Evolutionary conservation across 495 filamentous ascomycete species (phyloP).

Genomic region (Aspergillus nidulans): DNA sequence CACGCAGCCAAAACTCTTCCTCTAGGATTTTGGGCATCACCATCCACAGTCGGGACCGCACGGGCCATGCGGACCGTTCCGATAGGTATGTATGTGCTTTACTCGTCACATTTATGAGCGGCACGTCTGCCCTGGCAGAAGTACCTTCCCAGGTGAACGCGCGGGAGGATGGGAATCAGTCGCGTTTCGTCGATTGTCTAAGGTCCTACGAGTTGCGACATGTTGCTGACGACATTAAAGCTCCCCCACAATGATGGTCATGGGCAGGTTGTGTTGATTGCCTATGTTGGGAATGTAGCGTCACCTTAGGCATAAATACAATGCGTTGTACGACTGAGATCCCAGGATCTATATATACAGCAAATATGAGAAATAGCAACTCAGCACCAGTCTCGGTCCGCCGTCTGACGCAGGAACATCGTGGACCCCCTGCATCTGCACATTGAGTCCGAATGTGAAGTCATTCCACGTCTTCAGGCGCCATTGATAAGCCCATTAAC

Average conservation of each 20-base stretch:
- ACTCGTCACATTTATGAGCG: background rate
- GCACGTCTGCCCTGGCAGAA: background rate
- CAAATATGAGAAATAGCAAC: background rate
- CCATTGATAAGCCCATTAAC: conserved; percentile 6
- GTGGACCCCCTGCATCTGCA: background rate
- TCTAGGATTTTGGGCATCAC: no score
- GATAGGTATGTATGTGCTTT: background rate
- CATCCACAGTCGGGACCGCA: background rate
- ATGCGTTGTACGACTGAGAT: conserved; percentile 1
- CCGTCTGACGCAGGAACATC: conserved; percentile 5
- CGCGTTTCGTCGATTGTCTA: background rate
- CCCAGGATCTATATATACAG: background rate
- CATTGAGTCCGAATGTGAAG: background rate
- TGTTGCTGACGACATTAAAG: background rate
- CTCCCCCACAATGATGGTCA: background rate
- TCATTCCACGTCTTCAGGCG: conserved; percentile 8
- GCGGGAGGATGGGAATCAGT: background rate
- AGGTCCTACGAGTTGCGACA: no score
- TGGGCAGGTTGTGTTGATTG: background rate
- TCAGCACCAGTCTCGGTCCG: conserved; percentile 1
- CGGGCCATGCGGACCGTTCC: conserved; percentile 3
- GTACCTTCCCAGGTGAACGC: background rate
- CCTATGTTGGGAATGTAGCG: background rate
- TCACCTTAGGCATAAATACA: background rate
- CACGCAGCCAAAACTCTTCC: no score